Evolutionary conservation across 2,329 filamentous ascomycete genomes (phyloP).

Genomic region (Penicillium sumatraense): DNA sequence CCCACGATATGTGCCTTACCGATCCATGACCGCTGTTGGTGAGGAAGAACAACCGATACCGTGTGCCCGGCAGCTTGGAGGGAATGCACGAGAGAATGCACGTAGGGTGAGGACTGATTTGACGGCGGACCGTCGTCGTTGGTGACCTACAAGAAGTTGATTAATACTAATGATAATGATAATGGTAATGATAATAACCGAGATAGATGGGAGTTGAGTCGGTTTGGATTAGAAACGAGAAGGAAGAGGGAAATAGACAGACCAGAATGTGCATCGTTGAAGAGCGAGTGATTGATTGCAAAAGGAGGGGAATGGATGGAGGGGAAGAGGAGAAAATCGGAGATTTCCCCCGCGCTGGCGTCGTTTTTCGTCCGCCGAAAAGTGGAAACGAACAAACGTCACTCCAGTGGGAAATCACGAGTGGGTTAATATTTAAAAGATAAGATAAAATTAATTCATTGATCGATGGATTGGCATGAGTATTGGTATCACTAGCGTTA

Average conservation of each 20-base stretch:
- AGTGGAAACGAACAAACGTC: background rate
- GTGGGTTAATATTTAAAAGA: too few relatives aligned
- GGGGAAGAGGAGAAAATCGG: constrained; percentile 19
- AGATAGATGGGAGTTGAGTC: too few relatives aligned
- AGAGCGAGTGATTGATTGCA: constrained; percentile 16
- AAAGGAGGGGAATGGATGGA: constrained; percentile 10
- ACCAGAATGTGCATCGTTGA: constrained; percentile 63
- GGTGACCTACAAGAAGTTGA: constrained; percentile 48
- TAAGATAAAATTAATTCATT: too few relatives aligned
- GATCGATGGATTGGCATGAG: background rate
- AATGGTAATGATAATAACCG: too few relatives aligned
- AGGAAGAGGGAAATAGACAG: constrained; percentile 26
- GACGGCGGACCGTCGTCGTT: constrained; percentile 86
- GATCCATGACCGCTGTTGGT: constrained; percentile 95
- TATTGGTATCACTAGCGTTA: background rate
- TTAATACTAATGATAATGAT: background rate
- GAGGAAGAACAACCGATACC: constrained; percentile 90
- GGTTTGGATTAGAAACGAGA: too few relatives aligned
- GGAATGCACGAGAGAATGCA: constrained; percentile 72
- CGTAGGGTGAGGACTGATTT: constrained; percentile 76
- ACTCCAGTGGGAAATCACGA: background rate
- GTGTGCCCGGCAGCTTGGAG: constrained; percentile 77
- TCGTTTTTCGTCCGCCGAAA: constrained; percentile 23
- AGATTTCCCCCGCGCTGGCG: constrained; percentile 24
- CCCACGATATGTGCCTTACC: constrained; percentile 97